These are phyloP conservation scores for Prunus mira DNA, from an alignment of 306 rosid species.

Conservation along the genomic window DNA sequence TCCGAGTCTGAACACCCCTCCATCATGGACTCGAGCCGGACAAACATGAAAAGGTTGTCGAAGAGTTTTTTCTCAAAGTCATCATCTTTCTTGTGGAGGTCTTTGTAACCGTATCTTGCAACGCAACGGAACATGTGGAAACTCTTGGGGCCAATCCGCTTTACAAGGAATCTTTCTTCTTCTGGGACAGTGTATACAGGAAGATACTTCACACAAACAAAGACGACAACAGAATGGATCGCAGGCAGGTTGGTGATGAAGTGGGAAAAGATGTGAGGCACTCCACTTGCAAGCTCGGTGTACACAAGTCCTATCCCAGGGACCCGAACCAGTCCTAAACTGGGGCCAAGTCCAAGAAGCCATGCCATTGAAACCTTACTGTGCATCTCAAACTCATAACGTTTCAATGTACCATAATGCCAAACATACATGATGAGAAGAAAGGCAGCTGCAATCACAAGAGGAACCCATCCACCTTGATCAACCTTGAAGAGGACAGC, in stretches of 20 bases:
- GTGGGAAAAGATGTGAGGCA: constrained; percentile 94
- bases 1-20: constrained; percentile 97
- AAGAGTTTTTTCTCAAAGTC: constrained; percentile 89
- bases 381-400: constrained; percentile 91
- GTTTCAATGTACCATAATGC: constrained; percentile 89
- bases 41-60: constrained; percentile 63
- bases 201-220: constrained; percentile 92
- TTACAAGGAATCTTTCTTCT: constrained; percentile 89
- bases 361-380: constrained; percentile 98
- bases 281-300: constrained; percentile 94
- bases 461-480: constrained; percentile 99
- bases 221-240: constrained; percentile 84
- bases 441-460: constrained; percentile 84
- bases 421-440: constrained; percentile 83
- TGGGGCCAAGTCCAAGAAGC: constrained; percentile 97
- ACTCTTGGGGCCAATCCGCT: constrained; percentile 85
- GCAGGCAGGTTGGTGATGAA: constrained; percentile 97
- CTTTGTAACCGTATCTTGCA: constrained; percentile 89
- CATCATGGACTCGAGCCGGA: constrained; percentile 87
- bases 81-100: constrained; percentile 85
- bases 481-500: constrained; percentile 85
- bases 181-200: constrained; percentile 97
- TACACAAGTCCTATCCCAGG: constrained; percentile 97
- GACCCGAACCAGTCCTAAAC: constrained; percentile 95
- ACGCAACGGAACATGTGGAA: constrained; percentile 95